phyloP scores from a whole-genome alignment of 129 eudicot species.

The Centaurea solstitialis region DNA sequence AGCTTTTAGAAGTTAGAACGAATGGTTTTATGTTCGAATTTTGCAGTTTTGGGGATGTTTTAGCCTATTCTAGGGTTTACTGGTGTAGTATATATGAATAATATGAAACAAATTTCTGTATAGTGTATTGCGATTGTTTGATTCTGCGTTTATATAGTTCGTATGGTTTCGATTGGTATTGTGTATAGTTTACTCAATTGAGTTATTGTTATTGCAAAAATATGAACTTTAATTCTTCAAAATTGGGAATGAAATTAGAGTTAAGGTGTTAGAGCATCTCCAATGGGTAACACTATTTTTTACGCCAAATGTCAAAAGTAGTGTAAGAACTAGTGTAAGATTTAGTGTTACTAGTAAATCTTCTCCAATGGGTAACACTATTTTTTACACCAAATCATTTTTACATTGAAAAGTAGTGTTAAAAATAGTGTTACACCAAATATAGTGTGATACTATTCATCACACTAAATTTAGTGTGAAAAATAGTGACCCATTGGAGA shows the following conservation, averaged over 20 bases:
- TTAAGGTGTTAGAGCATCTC: too few species aligned
- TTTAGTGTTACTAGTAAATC: too few species aligned
- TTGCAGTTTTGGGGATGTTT: constrained; percentile 21
- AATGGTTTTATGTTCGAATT: constrained; percentile 8
- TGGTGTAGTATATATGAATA: neutral
- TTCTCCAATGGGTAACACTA: too few species aligned
- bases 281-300: too few species aligned
- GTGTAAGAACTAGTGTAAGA: too few species aligned
- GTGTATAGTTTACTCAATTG: neutral
- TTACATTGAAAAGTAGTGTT: too few species aligned
- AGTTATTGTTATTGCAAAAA: neutral
- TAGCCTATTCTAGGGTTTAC: constrained; percentile 29
- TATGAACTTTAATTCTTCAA: neutral
- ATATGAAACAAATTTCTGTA: neutral
- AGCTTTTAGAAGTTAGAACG: constrained; percentile 11
- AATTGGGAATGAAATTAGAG: constrained; percentile 8
- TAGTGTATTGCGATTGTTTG: neutral
- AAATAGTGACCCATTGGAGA: too few species aligned
- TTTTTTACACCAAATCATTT: too few species aligned
- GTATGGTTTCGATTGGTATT: neutral
- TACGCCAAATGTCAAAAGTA: too few species aligned
- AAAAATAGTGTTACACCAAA: too few species aligned
- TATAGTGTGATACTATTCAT: too few species aligned
- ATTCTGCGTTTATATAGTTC: constrained; percentile 5
- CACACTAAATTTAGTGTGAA: too few species aligned